Conservation (phyloP, 176 grass and related monocot genomes). For the Aechmea fasciata region DNA sequence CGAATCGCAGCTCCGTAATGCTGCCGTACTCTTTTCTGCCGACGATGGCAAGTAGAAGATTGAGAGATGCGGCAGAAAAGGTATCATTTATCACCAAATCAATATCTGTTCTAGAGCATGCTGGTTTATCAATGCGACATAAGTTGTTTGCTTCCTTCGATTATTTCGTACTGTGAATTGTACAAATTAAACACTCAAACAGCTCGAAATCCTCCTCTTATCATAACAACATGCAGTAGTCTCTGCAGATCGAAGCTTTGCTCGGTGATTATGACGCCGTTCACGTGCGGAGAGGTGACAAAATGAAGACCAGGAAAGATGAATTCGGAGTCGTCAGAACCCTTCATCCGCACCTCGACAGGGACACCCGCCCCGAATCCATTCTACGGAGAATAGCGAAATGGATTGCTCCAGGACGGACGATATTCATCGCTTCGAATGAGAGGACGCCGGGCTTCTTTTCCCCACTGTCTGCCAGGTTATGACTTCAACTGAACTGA, state of each 20-base stretch:
- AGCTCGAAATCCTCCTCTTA: too few species aligned
- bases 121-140: too few species aligned
- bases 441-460: conserved; percentile 75
- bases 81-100: conserved; percentile 30
- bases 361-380: conserved; percentile 77
- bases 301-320: conserved; percentile 79
- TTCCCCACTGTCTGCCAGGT: conserved; percentile 58
- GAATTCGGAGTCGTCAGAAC: conserved; percentile 70
- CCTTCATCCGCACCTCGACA: conserved; percentile 87
- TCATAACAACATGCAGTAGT: too few species aligned
- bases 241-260: conserved; percentile 59
- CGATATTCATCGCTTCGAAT: conserved; percentile 86
- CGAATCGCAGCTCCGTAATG: conserved; percentile 67
- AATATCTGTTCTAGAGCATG: conserved; percentile 2
- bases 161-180: too few species aligned
- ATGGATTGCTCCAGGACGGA: conserved; percentile 74
- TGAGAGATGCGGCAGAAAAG: conserved; percentile 59
- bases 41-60: conserved; percentile 61
- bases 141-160: too few species aligned
- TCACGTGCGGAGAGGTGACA: conserved; percentile 89
- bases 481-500: background rate
- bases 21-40: conserved; percentile 82
- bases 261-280: conserved; percentile 93
- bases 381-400: conserved; percentile 73
- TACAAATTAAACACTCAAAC: too few species aligned